These are phyloP conservation scores for Lasiodiplodia hormozganensis DNA, from an alignment of 2,329 filamentous ascomycete species.

Conservation along the genomic window DNA sequence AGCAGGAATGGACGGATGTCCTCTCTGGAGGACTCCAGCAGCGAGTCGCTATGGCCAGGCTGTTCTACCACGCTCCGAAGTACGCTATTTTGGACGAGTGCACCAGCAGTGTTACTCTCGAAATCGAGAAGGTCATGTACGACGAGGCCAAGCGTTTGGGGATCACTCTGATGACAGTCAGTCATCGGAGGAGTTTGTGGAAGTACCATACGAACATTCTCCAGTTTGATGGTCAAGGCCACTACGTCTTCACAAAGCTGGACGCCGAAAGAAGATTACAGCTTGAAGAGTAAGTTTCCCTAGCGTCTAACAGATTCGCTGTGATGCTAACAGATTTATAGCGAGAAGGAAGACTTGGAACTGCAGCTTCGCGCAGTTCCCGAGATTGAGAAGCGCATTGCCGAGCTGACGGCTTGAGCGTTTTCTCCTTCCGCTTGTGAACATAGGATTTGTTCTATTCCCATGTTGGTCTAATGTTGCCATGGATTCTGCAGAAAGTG, in stretches of 20 bases:
- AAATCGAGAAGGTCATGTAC: constrained; percentile 96
- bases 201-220: constrained; percentile 94
- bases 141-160: constrained; percentile 90
- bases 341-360: constrained; percentile 92
- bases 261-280: constrained; percentile 85
- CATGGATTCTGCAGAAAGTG: background rate
- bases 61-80: constrained; percentile 91
- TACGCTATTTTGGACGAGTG: constrained; percentile 98
- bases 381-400: constrained; percentile 84
- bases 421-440: background rate
- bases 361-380: constrained; percentile 83
- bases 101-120: constrained; percentile 91
- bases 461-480: background rate
- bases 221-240: constrained; percentile 94
- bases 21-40: constrained; percentile 93
- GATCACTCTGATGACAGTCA: constrained; percentile 97
- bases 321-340: constrained; percentile 39
- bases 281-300: constrained; percentile 75
- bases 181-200: constrained; percentile 89
- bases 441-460: background rate
- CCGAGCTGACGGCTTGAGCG: constrained; percentile 66
- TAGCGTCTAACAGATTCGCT: background rate
- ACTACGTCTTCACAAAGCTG: constrained; percentile 86
- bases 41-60: constrained; percentile 91
- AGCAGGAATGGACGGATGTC: constrained; percentile 96